Percentiles rank a stretch among this genome's conserved stretches.
Evolutionary conservation across 768 basidiomycete genomes (phyloP).

Genomic region (Jaapia argillacea): DNA sequence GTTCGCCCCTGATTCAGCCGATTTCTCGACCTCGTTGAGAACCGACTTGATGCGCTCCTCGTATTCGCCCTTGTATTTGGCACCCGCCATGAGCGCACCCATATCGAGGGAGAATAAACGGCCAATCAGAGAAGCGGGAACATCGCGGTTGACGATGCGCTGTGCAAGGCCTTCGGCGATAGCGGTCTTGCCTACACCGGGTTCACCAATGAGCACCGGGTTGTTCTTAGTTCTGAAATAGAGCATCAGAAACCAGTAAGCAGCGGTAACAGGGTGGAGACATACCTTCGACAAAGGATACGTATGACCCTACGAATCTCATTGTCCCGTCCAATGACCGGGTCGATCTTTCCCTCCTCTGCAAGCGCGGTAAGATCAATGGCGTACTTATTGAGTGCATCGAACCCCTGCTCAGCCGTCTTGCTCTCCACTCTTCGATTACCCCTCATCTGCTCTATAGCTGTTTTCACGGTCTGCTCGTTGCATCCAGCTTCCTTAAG

Average conservation of each 20-base stretch:
- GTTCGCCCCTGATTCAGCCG: constrained; percentile 60
- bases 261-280: background rate
- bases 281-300: constrained; percentile 68
- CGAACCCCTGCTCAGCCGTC: constrained; percentile 86
- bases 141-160: constrained; percentile 90
- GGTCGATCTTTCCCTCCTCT: constrained; percentile 90
- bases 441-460: constrained; percentile 72
- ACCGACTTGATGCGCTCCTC: constrained; percentile 94
- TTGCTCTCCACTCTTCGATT: constrained; percentile 79
- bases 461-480: constrained; percentile 62
- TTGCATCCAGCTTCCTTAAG: constrained; percentile 72
- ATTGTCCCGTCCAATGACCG: constrained; percentile 87
- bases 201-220: constrained; percentile 93
- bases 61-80: constrained; percentile 92
- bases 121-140: constrained; percentile 63
- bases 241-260: constrained; percentile 7
- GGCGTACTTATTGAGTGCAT: constrained; percentile 85
- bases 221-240: constrained; percentile 81
- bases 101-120: constrained; percentile 84
- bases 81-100: constrained; percentile 92
- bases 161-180: constrained; percentile 95
- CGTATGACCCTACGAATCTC: constrained; percentile 82
- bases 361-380: constrained; percentile 81
- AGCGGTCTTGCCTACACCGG: constrained; percentile 92
- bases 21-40: constrained; percentile 88